A percentile compares a stretch with the other conserved stretches of the same genome.
These are phyloP conservation scores for Coriolopsis trogii DNA, from an alignment of 1,284 basidiomycete species.

Conservation along the genomic window DNA sequence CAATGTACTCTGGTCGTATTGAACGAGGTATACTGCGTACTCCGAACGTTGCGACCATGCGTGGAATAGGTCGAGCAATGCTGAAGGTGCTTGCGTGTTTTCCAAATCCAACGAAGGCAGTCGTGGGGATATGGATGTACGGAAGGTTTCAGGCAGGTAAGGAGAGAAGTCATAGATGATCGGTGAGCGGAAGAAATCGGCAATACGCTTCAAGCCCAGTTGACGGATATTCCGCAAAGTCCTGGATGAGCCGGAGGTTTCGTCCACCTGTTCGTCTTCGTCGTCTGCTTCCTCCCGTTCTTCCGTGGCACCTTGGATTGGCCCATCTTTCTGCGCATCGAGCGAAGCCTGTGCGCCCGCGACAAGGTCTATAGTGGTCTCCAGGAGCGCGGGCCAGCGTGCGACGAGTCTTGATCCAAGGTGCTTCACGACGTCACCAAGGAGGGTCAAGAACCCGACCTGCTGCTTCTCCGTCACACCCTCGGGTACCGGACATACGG, in stretches of 20 bases:
- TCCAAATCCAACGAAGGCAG: conserved; percentile 78
- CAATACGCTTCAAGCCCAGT: conserved; percentile 83
- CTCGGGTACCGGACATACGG: conserved; percentile 29
- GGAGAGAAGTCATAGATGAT: conserved; percentile 75
- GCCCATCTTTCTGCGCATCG: conserved; percentile 27
- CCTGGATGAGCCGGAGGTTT: conserved; percentile 39
- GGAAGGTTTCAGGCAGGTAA: conserved; percentile 73
- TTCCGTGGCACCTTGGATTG: conserved; percentile 36
- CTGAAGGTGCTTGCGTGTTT: conserved; percentile 92
- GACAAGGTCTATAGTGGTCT: conserved; percentile 66
- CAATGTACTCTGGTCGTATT: conserved; percentile 72
- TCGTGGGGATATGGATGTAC: conserved; percentile 81
- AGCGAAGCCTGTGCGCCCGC: conserved; percentile 66
- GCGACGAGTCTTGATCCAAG: conserved; percentile 71
- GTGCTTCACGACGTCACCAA: conserved; percentile 84
- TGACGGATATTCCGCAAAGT: conserved; percentile 73
- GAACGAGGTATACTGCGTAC: conserved; percentile 65
- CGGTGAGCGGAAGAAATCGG: conserved; percentile 84
- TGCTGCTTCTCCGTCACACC: conserved; percentile 69
- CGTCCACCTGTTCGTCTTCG: conserved; percentile 33
- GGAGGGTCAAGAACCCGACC: conserved; percentile 80
- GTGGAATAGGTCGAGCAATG: conserved; percentile 86
- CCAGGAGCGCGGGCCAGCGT: conserved; percentile 78
- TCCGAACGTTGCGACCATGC: conserved; percentile 72
- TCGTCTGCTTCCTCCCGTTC: conserved; percentile 42